Evolutionary conservation across 805 yeast genomes (phyloP), one percentile per base, ranked within the genome.

Genomic region (Ogataea zsoltii): DNA sequence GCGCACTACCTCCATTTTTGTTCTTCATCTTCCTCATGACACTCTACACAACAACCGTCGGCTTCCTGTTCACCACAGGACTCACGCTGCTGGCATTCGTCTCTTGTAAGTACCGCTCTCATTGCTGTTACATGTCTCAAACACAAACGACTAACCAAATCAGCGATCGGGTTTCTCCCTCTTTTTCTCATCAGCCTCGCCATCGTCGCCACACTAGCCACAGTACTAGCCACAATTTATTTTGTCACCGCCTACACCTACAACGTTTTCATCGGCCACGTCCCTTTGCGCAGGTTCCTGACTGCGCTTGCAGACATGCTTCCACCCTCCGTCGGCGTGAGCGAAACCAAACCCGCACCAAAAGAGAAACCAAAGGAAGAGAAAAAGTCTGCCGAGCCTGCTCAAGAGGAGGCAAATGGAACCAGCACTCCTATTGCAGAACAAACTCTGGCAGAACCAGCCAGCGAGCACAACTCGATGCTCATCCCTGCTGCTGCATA

Each of bases 261-360:
- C 38, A 39, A 31, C n/a, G 19, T 38, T 4, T n/a, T 50, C 17
- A 33, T 48, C 21, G 42, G 28, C 11, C 38, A 19, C 34, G 14
- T 51, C 10, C 59, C 61, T 21, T 17, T 41, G 4, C 58, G 68
- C 33, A 33, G 48, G 1, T 31, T 54, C 16, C 39, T 65, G 10
- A 42, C 54, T 7, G 50, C 30, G 15, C 15, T 65, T 10, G 71
- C 70, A 4, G 66, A 65, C 41, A 23, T 35, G 33, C 21, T 67
- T 26, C 70, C 70, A 2, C 69, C 69, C 0, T 66, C 69, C 1
- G 61, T 67, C 2, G 70, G 70, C 1, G 48, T 48, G 14, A 41
- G 39, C 28, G 35, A 50, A 36, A 39, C 33, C 12, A 31, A 26
- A 19, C 18, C 36, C 9, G n/a, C 23, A 2, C 13, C 31, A 4